phyloP scores from a whole-genome alignment of 352 stramenopile genomes.

The Detonula confervacea region DNA sequence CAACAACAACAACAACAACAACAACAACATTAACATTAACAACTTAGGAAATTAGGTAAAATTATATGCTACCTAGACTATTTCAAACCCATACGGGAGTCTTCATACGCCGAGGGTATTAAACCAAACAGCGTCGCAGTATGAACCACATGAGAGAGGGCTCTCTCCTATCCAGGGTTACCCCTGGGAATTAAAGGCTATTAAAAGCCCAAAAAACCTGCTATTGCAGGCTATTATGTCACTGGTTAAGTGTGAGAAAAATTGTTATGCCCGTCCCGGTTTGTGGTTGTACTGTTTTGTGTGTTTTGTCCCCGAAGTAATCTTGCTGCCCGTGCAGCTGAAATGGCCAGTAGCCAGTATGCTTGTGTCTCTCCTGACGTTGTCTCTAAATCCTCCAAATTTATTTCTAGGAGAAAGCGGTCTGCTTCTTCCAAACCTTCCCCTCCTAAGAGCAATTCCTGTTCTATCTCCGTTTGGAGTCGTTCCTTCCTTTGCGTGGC shows the following conservation, averaged over 20 bases:
- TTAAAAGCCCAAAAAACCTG: neutral
- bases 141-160: conserved; percentile 1
- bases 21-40: too few species aligned
- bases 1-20: too few species aligned
- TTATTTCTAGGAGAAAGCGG: conserved; percentile 6
- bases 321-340: neutral
- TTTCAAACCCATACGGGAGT: conserved; percentile 10
- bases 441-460: neutral
- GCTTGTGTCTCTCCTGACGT: conserved; percentile 5
- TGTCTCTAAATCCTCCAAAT: conserved; percentile 5
- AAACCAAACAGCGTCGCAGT: conserved; percentile 13
- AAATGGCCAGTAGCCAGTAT: conserved; percentile 15
- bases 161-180: conserved; percentile 2
- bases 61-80: conserved; percentile 7
- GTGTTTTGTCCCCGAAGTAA: neutral
- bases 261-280: neutral
- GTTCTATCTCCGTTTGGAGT: too few species aligned
- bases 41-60: conserved; percentile 22
- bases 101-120: conserved; percentile 3
- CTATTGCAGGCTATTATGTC: neutral
- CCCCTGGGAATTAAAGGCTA: conserved; percentile 2
- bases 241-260: too few species aligned
- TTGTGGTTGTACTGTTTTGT: neutral
- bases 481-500: conserved; percentile 1
- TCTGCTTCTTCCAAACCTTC: neutral